Evolutionary conservation across 2,329 filamentous ascomycete genomes (phyloP).

Genomic region (Biscogniauxia sp.): DNA sequence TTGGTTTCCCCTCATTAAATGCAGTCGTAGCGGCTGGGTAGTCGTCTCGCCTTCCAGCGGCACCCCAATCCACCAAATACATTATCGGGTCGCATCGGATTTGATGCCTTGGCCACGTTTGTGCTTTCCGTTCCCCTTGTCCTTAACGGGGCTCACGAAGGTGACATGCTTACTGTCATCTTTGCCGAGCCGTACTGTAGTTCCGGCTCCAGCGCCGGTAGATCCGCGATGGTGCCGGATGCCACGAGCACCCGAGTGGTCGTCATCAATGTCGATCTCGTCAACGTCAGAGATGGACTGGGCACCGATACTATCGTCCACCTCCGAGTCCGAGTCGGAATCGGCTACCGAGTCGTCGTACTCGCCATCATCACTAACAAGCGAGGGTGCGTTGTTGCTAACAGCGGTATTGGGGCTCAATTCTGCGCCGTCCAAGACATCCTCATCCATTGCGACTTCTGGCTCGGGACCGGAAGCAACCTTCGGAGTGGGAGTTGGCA

Average conservation of each 20-base stretch:
- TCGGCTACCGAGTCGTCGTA: conserved; percentile 70
- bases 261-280: conserved; percentile 61
- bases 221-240: conserved; percentile 42
- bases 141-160: conserved; percentile 51
- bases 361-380: conserved; percentile 78
- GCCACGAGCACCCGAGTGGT: conserved; percentile 44
- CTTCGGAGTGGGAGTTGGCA: conserved; percentile 35
- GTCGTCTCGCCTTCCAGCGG: background rate
- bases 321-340: conserved; percentile 57
- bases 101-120: conserved; percentile 27
- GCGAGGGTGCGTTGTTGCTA: conserved; percentile 74
- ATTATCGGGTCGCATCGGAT: conserved; percentile 5
- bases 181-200: conserved; percentile 50
- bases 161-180: conserved; percentile 55
- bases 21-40: background rate
- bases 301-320: conserved; percentile 56
- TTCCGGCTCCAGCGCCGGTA: conserved; percentile 32
- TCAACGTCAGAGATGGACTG: conserved; percentile 59
- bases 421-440: conserved; percentile 55
- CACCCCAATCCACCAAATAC: background rate
- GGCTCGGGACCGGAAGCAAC: conserved; percentile 20
- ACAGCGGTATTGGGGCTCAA: conserved; percentile 67
- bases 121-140: conserved; percentile 36
- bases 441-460: conserved; percentile 41
- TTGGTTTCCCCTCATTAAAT: background rate